Evolutionary conservation across 352 stramenopile species (phyloP), one percentile per base, ranked within the genome.

Genomic region (Phytophthora citrophthora): DNA sequence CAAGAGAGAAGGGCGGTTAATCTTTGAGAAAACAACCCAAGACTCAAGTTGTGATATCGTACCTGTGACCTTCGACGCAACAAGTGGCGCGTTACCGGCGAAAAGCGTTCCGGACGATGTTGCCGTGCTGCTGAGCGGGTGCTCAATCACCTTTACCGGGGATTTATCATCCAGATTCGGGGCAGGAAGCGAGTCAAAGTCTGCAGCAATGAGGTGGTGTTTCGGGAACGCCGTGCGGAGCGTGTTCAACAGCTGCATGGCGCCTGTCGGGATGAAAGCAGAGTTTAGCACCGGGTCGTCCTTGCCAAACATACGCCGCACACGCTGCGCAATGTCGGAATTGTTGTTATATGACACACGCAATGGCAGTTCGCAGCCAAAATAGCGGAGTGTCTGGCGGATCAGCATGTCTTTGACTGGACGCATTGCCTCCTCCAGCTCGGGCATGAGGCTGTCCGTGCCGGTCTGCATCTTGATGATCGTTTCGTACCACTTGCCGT

Each of bases 191-290:
- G 82, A 76, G 56, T 97, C 90, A 49, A 97, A 97, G 54, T 97
- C 91, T 3, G 91, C 88, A 16, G 90, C 85, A 50, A 97, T 90
- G 16, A 96, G 55, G 48, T 95, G 86, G 54, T 97, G 91, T 24
- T 84, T 83, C 10, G 91, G 91, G 56, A 97, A 94, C 23, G 76
- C 84, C 38, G 68, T 64, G 6, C 74, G 70, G 23, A 97, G 78
- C 48, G 80, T 94, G 53, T 97, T 86, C 24, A 97, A 62, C 18
- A 97, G 65, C 66, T 95, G 86, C 77, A 96, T 92, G 24, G 88
- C 80, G 1, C 91, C 89, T 0, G 89, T 97, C 31, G 91, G 89
- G 24, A 97, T 69, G 64, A 97, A 97, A n/a, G 88, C 84, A 16
- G 83, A 84, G 65, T 81, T 65, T 4, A 95, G 70, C 43, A 74